Evolutionary conservation across 257 asterid species (phyloP).

Genomic region (Solanum infundibuliforme): DNA sequence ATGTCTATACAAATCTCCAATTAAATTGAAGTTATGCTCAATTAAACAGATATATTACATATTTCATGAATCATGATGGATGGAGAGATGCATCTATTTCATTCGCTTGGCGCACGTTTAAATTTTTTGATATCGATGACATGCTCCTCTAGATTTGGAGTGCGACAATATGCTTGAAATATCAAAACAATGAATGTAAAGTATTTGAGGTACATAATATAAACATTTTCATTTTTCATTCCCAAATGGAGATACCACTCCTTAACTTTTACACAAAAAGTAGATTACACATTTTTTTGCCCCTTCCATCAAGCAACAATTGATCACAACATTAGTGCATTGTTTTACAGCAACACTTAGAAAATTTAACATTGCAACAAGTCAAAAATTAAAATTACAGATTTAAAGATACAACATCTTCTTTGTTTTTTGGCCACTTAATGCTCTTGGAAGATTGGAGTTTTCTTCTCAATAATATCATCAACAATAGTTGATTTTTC

Average conservation of each 20-base stretch:
- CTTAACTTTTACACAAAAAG: neutral
- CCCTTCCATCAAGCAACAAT: neutral
- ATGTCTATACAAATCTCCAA: neutral
- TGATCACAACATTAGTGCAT: neutral
- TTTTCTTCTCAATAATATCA: neutral
- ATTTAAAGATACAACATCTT: neutral
- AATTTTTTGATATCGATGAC: neutral
- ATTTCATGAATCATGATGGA: neutral
- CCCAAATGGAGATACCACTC: neutral
- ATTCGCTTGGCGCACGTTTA: neutral
- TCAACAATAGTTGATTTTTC: neutral
- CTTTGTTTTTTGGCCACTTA: neutral
- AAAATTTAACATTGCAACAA: neutral
- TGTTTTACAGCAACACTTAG: neutral
- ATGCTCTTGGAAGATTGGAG: neutral
- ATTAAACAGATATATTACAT: neutral
- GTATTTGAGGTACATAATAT: neutral
- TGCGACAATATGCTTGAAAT: neutral
- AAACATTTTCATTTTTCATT: neutral
- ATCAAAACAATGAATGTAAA: neutral
- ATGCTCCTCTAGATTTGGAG: neutral
- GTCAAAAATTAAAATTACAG: neutral
- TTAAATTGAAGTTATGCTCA: neutral
- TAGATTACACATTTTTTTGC: neutral
- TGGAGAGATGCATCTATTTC: neutral